These are phyloP conservation scores for Penicillium desertorum DNA, from an alignment of 495 filamentous ascomycete genomes.

Conservation along the genomic window DNA sequence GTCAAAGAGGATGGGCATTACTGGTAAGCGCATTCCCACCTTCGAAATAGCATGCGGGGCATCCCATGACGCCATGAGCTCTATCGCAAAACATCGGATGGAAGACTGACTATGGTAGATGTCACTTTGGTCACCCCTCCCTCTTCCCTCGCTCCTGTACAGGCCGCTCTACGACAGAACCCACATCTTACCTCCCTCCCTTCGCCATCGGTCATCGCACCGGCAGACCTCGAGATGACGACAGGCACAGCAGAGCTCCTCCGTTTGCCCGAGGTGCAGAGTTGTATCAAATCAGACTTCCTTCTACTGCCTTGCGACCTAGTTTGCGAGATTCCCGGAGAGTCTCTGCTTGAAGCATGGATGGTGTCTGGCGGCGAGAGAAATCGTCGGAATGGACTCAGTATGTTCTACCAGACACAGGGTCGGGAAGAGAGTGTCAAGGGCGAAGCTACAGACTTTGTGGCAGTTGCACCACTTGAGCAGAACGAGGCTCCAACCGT, in stretches of 20 bases:
- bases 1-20: slow-evolving; percentile 81
- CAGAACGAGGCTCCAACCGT: slow-evolving; percentile 44
- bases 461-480: slow-evolving; percentile 67
- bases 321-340: slow-evolving; percentile 83
- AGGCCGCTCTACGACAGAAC: slow-evolving; percentile 78
- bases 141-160: slow-evolving; percentile 66
- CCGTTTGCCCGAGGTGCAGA: slow-evolving; percentile 69
- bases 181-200: slow-evolving; percentile 82
- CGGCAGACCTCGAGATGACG: slow-evolving; percentile 67
- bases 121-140: slow-evolving; percentile 83
- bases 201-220: slow-evolving; percentile 70
- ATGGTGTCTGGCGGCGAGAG: slow-evolving; percentile 68
- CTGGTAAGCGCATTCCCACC: slow-evolving; percentile 50
- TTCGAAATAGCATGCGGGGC: slow-evolving; percentile 2
- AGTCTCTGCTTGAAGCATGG: slow-evolving; percentile 83
- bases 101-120: slow-evolving; percentile 46
- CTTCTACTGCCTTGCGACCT: slow-evolving; percentile 91
- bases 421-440: slow-evolving; percentile 69
- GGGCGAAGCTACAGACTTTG: slow-evolving; percentile 87
- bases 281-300: slow-evolving; percentile 77
- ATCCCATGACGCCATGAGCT: neutral
- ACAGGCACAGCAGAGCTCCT: slow-evolving; percentile 91
- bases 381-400: slow-evolving; percentile 70
- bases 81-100: neutral
- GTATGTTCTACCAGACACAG: slow-evolving; percentile 87